Conservation (phyloP, 345 rosid species). For the Noccaea caerulescens region DNA sequence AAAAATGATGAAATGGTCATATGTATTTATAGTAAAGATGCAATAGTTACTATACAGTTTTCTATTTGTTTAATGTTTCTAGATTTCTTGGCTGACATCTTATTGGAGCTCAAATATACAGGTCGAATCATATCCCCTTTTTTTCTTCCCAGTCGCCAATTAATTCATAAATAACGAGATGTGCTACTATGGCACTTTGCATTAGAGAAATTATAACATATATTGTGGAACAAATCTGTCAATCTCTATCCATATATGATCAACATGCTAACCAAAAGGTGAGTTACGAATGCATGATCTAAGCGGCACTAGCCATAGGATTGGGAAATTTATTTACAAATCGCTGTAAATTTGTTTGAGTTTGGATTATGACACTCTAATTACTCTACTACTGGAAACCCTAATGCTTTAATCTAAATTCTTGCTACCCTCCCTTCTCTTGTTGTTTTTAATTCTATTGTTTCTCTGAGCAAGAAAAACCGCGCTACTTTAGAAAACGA, state of each 20-base stretch:
- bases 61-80: constrained; percentile 22
- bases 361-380: neutral
- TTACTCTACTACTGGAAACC: neutral
- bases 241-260: neutral
- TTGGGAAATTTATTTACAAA: neutral
- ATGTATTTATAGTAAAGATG: constrained; percentile 38
- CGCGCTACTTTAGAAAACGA: too few species aligned
- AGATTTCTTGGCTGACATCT: constrained; percentile 25
- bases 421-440: too few species aligned
- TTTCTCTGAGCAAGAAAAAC: too few species aligned
- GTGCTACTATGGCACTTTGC: neutral
- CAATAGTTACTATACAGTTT: neutral
- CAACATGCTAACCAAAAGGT: neutral
- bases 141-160: neutral
- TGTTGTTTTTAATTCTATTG: too few species aligned
- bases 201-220: neutral
- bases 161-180: neutral
- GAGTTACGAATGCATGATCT: neutral
- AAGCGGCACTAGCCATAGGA: too few species aligned
- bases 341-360: neutral
- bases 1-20: constrained; percentile 1
- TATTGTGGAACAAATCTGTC: neutral
- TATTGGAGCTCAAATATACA: constrained; percentile 27
- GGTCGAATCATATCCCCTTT: neutral
- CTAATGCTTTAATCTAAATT: neutral